A percentile compares a stretch with the other conserved stretches of the same genome.
phyloP scores from a whole-genome alignment of 352 stramenopile genomes.

The Phytophthora pistaciae region DNA sequence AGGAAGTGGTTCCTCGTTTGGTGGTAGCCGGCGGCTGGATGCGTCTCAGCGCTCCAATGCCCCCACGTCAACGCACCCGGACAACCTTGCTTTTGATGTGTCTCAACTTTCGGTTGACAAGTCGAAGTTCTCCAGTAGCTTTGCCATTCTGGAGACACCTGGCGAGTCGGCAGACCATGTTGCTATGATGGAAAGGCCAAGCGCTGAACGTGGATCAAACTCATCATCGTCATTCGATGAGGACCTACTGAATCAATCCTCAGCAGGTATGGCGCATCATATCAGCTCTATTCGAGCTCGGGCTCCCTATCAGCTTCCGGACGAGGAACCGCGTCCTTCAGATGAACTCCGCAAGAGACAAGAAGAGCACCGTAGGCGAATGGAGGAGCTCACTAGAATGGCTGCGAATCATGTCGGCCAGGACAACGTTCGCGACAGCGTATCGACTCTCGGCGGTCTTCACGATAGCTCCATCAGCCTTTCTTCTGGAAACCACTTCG shows the following conservation, averaged over 20 bases:
- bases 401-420: slow-evolving; percentile 41
- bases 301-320: slow-evolving; percentile 31
- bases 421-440: slow-evolving; percentile 52
- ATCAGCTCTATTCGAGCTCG: slow-evolving; percentile 44
- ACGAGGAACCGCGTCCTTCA: slow-evolving; percentile 51
- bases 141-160: slow-evolving; percentile 38
- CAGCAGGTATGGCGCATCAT: slow-evolving; percentile 49
- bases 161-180: slow-evolving; percentile 34
- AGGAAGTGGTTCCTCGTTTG: slow-evolving; percentile 16
- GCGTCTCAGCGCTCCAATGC: slow-evolving; percentile 18
- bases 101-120: slow-evolving; percentile 39
- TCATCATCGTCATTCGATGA: slow-evolving; percentile 46
- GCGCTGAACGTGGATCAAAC: slow-evolving; percentile 36
- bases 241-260: slow-evolving; percentile 54
- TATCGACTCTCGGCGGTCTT: slow-evolving; percentile 53
- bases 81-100: slow-evolving; percentile 33
- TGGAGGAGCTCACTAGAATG: slow-evolving; percentile 69
- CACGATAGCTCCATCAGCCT: slow-evolving; percentile 49
- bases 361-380: slow-evolving; percentile 65
- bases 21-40: slow-evolving; percentile 13
- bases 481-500: slow-evolving; percentile 30
- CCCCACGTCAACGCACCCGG: slow-evolving; percentile 8
- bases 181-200: slow-evolving; percentile 45
- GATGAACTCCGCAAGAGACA: slow-evolving; percentile 58
- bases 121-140: slow-evolving; percentile 38